Evolutionary conservation across 2,329 filamentous ascomycete genomes (phyloP), one percentile per base, ranked within the genome.

Genomic region (Torrubiella hemipterigena): DNA sequence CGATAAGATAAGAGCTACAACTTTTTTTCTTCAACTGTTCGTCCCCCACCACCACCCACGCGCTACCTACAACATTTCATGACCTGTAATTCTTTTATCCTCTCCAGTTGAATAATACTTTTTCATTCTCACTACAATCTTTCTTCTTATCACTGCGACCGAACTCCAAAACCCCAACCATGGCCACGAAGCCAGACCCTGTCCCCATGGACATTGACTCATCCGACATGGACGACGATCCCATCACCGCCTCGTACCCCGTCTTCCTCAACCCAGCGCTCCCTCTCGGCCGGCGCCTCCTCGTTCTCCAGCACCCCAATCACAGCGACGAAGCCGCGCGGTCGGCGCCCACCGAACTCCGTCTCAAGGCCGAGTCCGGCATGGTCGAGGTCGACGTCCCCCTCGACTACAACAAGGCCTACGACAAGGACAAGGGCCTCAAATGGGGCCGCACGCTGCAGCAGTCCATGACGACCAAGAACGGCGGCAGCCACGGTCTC

Each of bases 381-480:
- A 82, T 95, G 59, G 66, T 95, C 34, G 91, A 98, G 58, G 67
- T 96, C 31, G 91, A 98, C 52, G 70, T 95, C n/a, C 84, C 85
- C 5, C 65, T 95, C 44, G 75, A 77, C 61, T 77, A 76, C 39
- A 63, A 65, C 34, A 55, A 54, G 37, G 79, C 83, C 49, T 96
- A 94, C 63, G 86, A 96, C 59, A 72, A 79, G 42, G 70, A 73
- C 42, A 86, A 89, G 59, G 89, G 85, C 29, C 60, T 91, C 31
- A 69, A 73, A 41, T 96, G 85, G 73, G 91, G 87, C 13, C 74
- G 82, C 47, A 76, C 81, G 2, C 61, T 96, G 40, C 66, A 75
- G 32, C 65, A 71, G 35, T 75, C 62, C 35, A 63, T 63, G 49
- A 63, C 65, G 27, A 58, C 63, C 31, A 75, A 73, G 54, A 77